A percentile compares a stretch with the other conserved stretches of the same genome.
These are phyloP conservation scores for Xylaria sp. DNA, from an alignment of 2,329 filamentous ascomycete genomes.

Conservation along the genomic window DNA sequence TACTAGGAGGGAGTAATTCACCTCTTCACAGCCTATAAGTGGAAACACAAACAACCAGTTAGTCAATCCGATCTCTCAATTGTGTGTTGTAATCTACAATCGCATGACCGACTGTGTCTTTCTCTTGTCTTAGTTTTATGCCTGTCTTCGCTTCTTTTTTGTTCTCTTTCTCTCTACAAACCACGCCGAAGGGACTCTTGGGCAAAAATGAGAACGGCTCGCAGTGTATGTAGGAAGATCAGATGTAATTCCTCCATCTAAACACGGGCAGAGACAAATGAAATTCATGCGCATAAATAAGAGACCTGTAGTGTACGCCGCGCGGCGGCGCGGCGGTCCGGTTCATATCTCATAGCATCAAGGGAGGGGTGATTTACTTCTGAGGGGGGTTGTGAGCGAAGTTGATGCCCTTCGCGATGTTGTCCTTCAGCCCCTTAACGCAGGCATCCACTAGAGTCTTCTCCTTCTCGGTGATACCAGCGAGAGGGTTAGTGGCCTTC, in stretches of 20 bases:
- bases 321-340: constrained; percentile 33
- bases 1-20: constrained; percentile 31
- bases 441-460: constrained; percentile 83
- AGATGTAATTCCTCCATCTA: constrained; percentile 34
- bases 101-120: constrained; percentile 30
- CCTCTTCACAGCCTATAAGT: constrained; percentile 50
- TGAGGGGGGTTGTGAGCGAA: constrained; percentile 89
- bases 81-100: constrained; percentile 36
- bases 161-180: constrained; percentile 42
- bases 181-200: constrained; percentile 38
- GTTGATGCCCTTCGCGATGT: constrained; percentile 92
- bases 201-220: constrained; percentile 22
- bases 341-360: constrained; percentile 38
- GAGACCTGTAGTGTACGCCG: constrained; percentile 35
- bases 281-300: constrained; percentile 39
- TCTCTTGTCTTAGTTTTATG: constrained; percentile 35
- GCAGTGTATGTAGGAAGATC: constrained; percentile 27
- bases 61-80: constrained; percentile 41
- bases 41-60: constrained; percentile 47
- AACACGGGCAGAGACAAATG: constrained; percentile 32
- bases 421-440: constrained; percentile 84
- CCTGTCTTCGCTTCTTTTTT: constrained; percentile 32
- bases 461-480: constrained; percentile 83
- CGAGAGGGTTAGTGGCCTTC: constrained; percentile 85
- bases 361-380: constrained; percentile 73